Evolutionary conservation across 352 stramenopile genomes (phyloP).

Genomic region (Phytophthora podocarpi): DNA sequence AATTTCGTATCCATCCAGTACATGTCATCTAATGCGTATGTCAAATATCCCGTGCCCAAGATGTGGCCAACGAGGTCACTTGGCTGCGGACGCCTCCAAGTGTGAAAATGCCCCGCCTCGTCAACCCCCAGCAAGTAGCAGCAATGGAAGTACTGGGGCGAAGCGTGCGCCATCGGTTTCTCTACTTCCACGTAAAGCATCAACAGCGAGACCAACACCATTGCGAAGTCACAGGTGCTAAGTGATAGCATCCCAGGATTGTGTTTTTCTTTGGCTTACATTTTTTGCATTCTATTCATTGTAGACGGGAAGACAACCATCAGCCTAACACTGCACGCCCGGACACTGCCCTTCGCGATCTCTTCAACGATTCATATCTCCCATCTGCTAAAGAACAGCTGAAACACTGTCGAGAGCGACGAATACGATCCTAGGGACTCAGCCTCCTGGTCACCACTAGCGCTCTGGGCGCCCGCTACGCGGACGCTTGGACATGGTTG

Average conservation of each 20-base stretch:
- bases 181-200: conserved; percentile 13
- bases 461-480: no score
- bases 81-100: conserved; percentile 51
- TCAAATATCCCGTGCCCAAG: conserved; percentile 63
- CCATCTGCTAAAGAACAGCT: conserved; percentile 65
- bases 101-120: conserved; percentile 39
- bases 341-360: conserved; percentile 39
- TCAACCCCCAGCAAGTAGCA: conserved; percentile 23
- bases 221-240: conserved; percentile 5
- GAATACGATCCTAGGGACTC: background rate
- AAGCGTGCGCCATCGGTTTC: conserved; percentile 4
- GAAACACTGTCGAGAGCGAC: conserved; percentile 36
- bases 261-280: background rate
- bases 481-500: no score
- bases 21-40: conserved; percentile 80
- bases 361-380: conserved; percentile 70
- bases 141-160: conserved; percentile 1
- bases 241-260: background rate
- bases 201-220: conserved; percentile 13
- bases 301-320: background rate
- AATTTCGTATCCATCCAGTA: conserved; percentile 51
- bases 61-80: conserved; percentile 59
- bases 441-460: no score
- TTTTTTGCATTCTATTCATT: no score
- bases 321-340: conserved; percentile 20